A percentile compares a stretch with the other conserved stretches of the same genome.
phyloP scores from a whole-genome alignment of 2,329 filamentous ascomycete species.

The Ceratocystis huliohia region DNA sequence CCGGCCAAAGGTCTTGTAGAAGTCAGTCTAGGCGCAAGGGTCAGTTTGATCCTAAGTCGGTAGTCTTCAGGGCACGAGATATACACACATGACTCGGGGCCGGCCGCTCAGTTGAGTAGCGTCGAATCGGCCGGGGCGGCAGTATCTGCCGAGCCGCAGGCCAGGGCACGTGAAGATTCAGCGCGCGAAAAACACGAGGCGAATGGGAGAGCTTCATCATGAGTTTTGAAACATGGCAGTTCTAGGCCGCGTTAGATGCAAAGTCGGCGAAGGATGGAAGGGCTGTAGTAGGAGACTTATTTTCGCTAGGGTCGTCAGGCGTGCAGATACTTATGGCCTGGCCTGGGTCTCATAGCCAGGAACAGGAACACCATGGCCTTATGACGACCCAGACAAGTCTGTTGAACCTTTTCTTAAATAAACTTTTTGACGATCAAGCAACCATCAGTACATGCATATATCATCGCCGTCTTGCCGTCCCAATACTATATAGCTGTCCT shows the following conservation, averaged over 20 bases:
- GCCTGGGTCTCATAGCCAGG: background rate
- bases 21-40: constrained; percentile 38
- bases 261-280: background rate
- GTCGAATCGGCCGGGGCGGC: background rate
- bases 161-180: background rate
- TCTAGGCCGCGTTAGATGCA: background rate
- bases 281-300: background rate
- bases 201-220: background rate
- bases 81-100: constrained; percentile 17
- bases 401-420: background rate
- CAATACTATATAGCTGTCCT: background rate
- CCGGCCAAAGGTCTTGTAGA: constrained; percentile 63
- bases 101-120: constrained; percentile 16
- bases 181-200: background rate
- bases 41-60: background rate
- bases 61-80: background rate
- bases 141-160: background rate
- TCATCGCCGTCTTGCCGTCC: too few relatives aligned
- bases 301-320: background rate
- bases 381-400: background rate
- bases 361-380: constrained; percentile 11
- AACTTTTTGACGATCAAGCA: background rate
- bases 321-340: background rate
- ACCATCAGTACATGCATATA: background rate
- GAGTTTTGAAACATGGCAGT: background rate